These are phyloP conservation scores for Phoma herbarum DNA, from an alignment of 2,329 filamentous ascomycete species.

Conservation along the genomic window DNA sequence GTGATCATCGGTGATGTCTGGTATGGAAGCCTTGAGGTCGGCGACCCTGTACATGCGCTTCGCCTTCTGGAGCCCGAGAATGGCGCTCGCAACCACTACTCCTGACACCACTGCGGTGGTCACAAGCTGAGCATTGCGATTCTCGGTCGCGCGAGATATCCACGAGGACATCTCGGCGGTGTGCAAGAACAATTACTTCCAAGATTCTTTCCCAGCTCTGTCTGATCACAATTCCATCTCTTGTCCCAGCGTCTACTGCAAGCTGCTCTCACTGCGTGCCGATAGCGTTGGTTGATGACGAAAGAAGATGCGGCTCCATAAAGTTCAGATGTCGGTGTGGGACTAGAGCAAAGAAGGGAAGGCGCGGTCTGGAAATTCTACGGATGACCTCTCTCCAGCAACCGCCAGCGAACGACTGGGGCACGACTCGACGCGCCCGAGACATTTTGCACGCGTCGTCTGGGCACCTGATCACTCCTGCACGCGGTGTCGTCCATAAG, in stretches of 20 bases:
- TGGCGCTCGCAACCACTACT: slow-evolving; percentile 60
- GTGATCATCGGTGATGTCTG: slow-evolving; percentile 61
- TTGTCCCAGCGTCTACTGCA: neutral
- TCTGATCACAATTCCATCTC: slow-evolving; percentile 9
- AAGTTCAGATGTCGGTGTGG: slow-evolving; percentile 18
- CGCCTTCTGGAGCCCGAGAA: slow-evolving; percentile 66
- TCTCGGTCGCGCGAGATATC: slow-evolving; percentile 55
- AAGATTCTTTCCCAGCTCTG: neutral
- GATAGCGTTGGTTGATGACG: neutral
- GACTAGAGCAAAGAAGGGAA: slow-evolving; percentile 14
- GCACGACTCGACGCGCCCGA: slow-evolving; percentile 48
- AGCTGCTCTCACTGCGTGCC: neutral
- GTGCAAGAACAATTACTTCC: neutral
- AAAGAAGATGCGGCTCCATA: slow-evolving; percentile 13
- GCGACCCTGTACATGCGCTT: slow-evolving; percentile 64
- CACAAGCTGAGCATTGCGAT: slow-evolving; percentile 68
- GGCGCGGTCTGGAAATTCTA: slow-evolving; percentile 15
- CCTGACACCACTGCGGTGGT: slow-evolving; percentile 71
- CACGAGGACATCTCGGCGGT: slow-evolving; percentile 54
- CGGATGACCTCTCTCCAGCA: slow-evolving; percentile 17
- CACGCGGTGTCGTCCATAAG: slow-evolving; percentile 28
- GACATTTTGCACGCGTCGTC: slow-evolving; percentile 48
- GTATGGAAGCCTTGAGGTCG: slow-evolving; percentile 69
- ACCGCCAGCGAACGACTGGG: slow-evolving; percentile 24
- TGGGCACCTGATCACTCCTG: slow-evolving; percentile 37